Percentiles rank a stretch among this genome's conserved stretches.
Conservation (phyloP, 768 basidiomycete genomes). For the Russula emetica region DNA sequence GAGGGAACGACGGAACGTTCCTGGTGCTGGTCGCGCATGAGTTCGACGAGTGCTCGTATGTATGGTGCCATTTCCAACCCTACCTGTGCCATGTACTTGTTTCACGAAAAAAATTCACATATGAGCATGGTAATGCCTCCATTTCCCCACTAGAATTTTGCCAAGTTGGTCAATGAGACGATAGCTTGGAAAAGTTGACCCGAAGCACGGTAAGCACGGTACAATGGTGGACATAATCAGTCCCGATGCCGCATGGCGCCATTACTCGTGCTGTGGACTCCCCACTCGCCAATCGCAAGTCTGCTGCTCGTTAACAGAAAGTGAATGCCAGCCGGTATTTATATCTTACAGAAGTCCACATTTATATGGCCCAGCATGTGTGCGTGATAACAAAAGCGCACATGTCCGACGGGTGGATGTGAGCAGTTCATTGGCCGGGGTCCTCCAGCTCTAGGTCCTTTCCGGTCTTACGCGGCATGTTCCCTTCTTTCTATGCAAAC, state of each 20-base stretch:
- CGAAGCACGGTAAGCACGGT: too few relatives aligned
- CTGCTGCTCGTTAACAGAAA: background rate
- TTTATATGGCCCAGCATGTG: background rate
- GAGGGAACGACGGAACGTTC: constrained; percentile 74
- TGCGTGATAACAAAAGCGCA: background rate
- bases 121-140: background rate
- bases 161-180: background rate
- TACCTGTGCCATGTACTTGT: constrained; percentile 13
- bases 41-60: constrained; percentile 9
- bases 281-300: background rate
- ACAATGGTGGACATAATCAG: too few relatives aligned
- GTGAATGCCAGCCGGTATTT: too few relatives aligned
- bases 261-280: background rate
- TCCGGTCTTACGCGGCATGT: background rate
- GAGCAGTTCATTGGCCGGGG: background rate
- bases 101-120: constrained; percentile 10
- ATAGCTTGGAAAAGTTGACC: background rate
- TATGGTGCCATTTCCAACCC: constrained; percentile 5
- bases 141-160: background rate
- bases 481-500: background rate
- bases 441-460: background rate
- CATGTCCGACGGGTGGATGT: background rate
- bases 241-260: too few relatives aligned
- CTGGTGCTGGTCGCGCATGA: constrained; percentile 64
- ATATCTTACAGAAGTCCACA: background rate